phyloP scores from a whole-genome alignment of 1,284 basidiomycete species.

The Tylopilus sp. region DNA sequence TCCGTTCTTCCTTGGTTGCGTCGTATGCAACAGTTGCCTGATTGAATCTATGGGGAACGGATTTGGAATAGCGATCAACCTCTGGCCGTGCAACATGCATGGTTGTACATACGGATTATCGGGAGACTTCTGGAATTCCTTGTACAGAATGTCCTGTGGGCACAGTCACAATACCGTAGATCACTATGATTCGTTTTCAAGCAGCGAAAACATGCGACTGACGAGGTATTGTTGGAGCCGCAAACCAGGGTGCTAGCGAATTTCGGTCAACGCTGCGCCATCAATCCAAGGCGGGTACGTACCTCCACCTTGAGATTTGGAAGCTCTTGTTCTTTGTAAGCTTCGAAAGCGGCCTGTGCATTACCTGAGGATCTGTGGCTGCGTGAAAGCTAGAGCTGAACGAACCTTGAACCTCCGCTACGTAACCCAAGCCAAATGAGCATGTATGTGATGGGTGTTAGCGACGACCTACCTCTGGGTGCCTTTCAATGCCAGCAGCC shows the following conservation, averaged over 20 bases:
- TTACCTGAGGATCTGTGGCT: conserved; percentile 5
- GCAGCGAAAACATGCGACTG: conserved; percentile 15
- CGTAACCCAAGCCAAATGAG: conserved; percentile 8
- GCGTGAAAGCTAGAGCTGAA: background rate
- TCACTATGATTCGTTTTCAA: conserved; percentile 10
- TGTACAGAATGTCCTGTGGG: conserved; percentile 65
- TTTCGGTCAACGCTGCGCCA: conserved; percentile 12
- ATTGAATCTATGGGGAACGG: conserved; percentile 61
- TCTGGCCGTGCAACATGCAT: conserved; percentile 7
- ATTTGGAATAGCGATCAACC: background rate
- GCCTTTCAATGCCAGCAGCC: conserved; percentile 84
- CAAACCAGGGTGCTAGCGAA: conserved; percentile 68
- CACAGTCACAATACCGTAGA: conserved; percentile 1
- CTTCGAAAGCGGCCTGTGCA: conserved; percentile 79
- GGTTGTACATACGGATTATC: conserved; percentile 72
- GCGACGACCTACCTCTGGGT: conserved; percentile 78
- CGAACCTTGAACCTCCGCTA: conserved; percentile 81
- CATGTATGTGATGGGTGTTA: background rate
- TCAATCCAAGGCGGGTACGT: conserved; percentile 16
- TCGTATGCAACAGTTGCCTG: conserved; percentile 77
- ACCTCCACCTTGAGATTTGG: conserved; percentile 77
- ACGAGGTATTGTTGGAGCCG: conserved; percentile 84
- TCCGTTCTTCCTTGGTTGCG: conserved; percentile 77
- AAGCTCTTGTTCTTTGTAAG: conserved; percentile 87
- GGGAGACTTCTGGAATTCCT: conserved; percentile 85